Conservation (phyloP, 208 protist genomes). For the Histomonas meleagridis region DNA sequence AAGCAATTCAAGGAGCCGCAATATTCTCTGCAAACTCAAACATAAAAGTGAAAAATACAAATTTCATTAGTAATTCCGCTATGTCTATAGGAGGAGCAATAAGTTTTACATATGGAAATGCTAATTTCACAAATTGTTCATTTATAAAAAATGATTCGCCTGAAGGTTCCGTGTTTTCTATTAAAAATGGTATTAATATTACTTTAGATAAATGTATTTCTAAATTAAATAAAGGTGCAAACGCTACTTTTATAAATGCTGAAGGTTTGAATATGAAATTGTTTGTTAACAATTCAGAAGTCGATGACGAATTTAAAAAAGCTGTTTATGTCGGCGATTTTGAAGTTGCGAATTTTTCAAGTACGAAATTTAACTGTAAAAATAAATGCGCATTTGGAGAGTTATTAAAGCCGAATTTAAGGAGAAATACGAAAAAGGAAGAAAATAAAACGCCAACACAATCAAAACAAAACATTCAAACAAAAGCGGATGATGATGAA, state of each 20-base stretch:
- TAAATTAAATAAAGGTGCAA: neutral
- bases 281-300: neutral
- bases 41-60: neutral
- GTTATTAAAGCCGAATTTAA: no score
- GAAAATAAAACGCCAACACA: no score
- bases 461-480: no score
- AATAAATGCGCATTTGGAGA: no score
- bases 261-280: neutral
- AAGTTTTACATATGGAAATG: neutral
- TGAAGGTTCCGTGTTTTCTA: neutral
- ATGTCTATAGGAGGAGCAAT: neutral
- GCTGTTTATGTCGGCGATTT: neutral
- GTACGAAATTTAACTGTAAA: neutral
- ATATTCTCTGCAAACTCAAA: neutral
- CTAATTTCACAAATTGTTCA: neutral
- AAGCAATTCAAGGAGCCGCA: neutral
- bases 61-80: neutral
- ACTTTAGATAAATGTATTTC: neutral
- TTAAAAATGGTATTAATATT: neutral
- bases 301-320: neutral
- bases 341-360: neutral
- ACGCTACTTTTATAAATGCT: neutral
- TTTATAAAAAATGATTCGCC: neutral
- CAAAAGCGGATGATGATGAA: no score
- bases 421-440: no score